Evolutionary conservation across 2,329 filamentous ascomycete genomes (phyloP), one percentile per base, ranked within the genome.

Genomic region (Dothideomycetidae sp.): DNA sequence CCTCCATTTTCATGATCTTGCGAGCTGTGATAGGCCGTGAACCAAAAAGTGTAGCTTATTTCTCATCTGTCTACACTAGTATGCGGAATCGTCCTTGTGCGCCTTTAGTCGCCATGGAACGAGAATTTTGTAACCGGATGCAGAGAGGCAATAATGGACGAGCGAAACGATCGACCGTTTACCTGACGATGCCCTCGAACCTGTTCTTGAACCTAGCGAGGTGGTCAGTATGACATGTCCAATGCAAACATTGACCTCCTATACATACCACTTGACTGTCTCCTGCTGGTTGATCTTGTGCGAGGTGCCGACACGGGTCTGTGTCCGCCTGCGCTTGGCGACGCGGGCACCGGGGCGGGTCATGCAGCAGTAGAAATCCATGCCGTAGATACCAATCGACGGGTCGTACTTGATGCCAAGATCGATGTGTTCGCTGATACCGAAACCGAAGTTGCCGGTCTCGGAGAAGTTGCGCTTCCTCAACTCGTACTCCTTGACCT

Each of bases 291-390:
- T 83, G 78, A 98, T 93, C 62, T 78, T 76, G 81, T 98, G 90
- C 67, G 67, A 73, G 60, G 81, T 63, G 61, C 90, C 90, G 61
- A 98, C 79, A 58, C 67, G 74, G 71, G 76, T 72, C 77, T 92
- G 81, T 70, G 71, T 77, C 60, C 88, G 84, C 64, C 88, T 81
- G 62, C 90, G 85, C 73, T 85, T 88, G 64, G 83, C 81, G 63
- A 98, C 84, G 64, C 90, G 86, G 77, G 93, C 86, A 71, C 90
- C 90, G 58, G 88, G 90, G 60, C 90, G 86, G 73, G 85, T 93
- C 90, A 98, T 98, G 84, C 88, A 96, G 82, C 80, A 86, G 81
- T 94, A 98, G 73, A 98, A 98, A 73, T 98, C 90, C 90, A 98
- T 98, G 66, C 90, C 86, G 75, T 93, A 94, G 67, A 94, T 94